Conservation (phyloP, 176 grass and related monocot genomes). For the Aegilops bicornis region DNA sequence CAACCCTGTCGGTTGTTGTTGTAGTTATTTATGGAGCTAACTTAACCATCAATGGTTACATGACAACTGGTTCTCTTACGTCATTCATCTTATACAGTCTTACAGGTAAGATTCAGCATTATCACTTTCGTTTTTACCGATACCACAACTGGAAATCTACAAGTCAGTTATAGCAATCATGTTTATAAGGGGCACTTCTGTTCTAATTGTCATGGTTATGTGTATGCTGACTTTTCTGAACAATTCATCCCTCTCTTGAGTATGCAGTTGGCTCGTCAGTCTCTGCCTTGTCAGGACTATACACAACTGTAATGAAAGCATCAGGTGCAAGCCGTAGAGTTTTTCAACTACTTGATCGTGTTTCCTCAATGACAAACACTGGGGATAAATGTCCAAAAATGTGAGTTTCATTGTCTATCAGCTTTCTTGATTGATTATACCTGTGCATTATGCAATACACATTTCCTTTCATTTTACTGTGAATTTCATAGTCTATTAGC, state of each 20-base stretch:
- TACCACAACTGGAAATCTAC: background rate
- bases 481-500: background rate
- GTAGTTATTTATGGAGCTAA: constrained; percentile 96
- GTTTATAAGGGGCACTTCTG: background rate
- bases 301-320: constrained; percentile 97
- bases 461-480: constrained; percentile 48
- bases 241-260: constrained; percentile 18
- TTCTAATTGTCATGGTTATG: background rate
- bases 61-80: constrained; percentile 96
- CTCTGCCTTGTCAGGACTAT: constrained; percentile 86
- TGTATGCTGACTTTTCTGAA: constrained; percentile 6
- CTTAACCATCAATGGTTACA: constrained; percentile 89
- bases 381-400: constrained; percentile 66
- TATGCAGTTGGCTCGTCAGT: constrained; percentile 85
- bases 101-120: constrained; percentile 63
- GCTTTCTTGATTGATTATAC: constrained; percentile 20
- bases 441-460: background rate
- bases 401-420: constrained; percentile 45
- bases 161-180: background rate
- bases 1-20: constrained; percentile 78
- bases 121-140: background rate
- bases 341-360: constrained; percentile 88
- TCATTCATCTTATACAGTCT: constrained; percentile 98
- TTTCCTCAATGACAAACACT: constrained; percentile 73
- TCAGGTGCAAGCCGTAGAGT: constrained; percentile 93